Evolutionary conservation across 805 yeast genomes (phyloP).

Genomic region (Myxozyma nipponensis): DNA sequence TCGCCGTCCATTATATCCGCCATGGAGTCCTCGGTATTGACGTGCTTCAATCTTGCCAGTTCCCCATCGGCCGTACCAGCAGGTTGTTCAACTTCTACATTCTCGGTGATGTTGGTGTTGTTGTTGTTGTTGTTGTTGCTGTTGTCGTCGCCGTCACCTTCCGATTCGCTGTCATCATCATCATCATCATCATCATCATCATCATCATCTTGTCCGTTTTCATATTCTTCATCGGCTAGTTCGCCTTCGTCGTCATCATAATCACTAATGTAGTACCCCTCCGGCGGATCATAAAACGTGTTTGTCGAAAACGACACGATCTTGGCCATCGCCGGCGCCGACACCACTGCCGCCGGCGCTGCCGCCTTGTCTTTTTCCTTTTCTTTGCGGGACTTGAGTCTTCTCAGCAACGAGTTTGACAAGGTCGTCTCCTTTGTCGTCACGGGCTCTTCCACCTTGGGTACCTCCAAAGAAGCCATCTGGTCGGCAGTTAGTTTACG

Average conservation of each 20-base stretch:
- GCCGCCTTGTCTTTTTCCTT: not conserved
- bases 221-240: conserved; percentile 19
- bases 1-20: conserved; percentile 5
- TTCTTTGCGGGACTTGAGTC: not conserved
- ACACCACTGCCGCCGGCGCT: not conserved
- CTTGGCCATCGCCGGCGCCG: conserved; percentile 2
- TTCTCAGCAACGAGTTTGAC: not conserved
- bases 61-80: not conserved
- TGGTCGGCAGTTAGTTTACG: no score
- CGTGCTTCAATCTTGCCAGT: no score
- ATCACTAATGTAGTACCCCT: conserved; percentile 17
- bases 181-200: conserved; percentile 7
- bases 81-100: not conserved
- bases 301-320: conserved; percentile 17
- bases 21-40: no score
- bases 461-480: not conserved
- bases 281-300: conserved; percentile 24
- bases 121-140: not conserved
- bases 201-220: conserved; percentile 1
- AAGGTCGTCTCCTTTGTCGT: not conserved
- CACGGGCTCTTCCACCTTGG: not conserved
- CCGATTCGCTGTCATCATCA: conserved; percentile 1
- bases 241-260: conserved; percentile 19
- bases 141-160: conserved; percentile 1
- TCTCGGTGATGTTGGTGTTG: not conserved